A percentile compares a stretch with the other conserved stretches of the same genome.
Evolutionary conservation across 2,329 filamentous ascomycete genomes (phyloP).

Genomic region (Microdochium nivale): DNA sequence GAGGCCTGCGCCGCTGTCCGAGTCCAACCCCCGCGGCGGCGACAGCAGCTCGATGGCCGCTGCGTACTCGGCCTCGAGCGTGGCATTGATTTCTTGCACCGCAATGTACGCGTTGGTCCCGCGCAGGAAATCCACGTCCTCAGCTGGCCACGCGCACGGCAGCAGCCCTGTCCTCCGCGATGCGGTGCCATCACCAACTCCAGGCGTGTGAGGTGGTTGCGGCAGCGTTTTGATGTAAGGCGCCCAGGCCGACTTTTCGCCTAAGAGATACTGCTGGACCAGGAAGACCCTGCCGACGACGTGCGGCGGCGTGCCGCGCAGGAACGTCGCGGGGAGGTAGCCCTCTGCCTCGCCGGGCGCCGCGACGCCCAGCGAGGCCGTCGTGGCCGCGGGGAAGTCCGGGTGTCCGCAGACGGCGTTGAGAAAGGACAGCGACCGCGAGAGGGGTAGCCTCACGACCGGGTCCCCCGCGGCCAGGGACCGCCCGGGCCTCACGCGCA

Average conservation of each 20-base stretch:
- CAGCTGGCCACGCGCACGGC: conserved; percentile 54
- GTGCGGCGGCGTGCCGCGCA: conserved; percentile 42
- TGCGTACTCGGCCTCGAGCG: conserved; percentile 37
- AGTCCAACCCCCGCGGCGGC: conserved; percentile 13
- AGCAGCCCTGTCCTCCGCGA: conserved; percentile 40
- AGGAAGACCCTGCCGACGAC: conserved; percentile 61
- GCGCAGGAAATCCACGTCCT: conserved; percentile 45
- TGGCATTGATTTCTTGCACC: conserved; percentile 30
- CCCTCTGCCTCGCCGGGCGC: conserved; percentile 4
- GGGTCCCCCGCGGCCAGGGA: conserved; percentile 26
- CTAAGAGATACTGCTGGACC: conserved; percentile 56
- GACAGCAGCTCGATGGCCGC: conserved; percentile 29
- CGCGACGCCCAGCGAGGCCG: conserved; percentile 2
- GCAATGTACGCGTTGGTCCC: conserved; percentile 22
- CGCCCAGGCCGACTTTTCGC: conserved; percentile 53
- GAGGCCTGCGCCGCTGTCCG: too few relatives aligned
- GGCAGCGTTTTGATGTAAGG: conserved; percentile 60
- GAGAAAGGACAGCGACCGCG: conserved; percentile 48
- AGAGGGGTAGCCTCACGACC: conserved; percentile 44
- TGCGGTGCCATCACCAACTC: background rate
- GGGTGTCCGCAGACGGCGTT: conserved; percentile 36
- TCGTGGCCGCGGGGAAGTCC: conserved; percentile 7
- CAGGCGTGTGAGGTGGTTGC: conserved; percentile 31
- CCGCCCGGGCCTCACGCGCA: conserved; percentile 34
- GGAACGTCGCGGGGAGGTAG: conserved; percentile 40